Evolutionary conservation across 495 filamentous ascomycete genomes (phyloP), one percentile per base, ranked within the genome.

Genomic region (Penicillium fimorum): DNA sequence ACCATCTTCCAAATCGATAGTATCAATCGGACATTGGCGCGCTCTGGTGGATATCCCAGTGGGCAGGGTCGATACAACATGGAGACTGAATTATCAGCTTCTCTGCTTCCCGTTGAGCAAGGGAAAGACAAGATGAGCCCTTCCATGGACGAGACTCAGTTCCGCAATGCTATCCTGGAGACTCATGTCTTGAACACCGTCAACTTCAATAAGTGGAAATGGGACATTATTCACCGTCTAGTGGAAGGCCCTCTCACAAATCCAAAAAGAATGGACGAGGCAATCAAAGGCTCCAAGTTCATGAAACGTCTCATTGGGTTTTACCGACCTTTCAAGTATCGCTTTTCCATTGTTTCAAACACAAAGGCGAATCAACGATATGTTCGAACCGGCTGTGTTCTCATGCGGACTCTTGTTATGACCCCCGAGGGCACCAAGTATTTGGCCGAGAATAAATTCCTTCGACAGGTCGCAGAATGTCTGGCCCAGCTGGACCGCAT

Each of bases 1-100:
- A 92, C 92, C 5, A 89, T 97, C 35, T 98, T 97, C 67, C 94
- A 97, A 66, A 92, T 97, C 6, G 95, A 96, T 71, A 97, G 94
- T 64, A 90, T 98, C 55, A 98, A 93, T 71, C 84, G 91, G 57
- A 97, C 93, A 2, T 74, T 98, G 10, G 91, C 96, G 66, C 84
- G 95, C 47, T 95, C 92, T 29, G 79, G 72, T 40, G 69, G 64
- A 18, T 61, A 71, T 37, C 59, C 75, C 15, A 78, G 70, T 55
- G 64, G 67, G n/a, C 62, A 70, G 12, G 70, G 72, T 20, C 64
- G 73, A 50, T 74, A 79, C 47, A 70, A 70, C 37, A 65, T 77
- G 47, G 80, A 83, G 54, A 72, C 76, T 22, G 76, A 79, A 50
- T 63, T 75, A 27, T 76, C 75, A 7, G 67, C 66, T 9, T 71